Evolutionary conservation across 129 eudicot genomes (phyloP).

Genomic region (Sambucus nigra): DNA sequence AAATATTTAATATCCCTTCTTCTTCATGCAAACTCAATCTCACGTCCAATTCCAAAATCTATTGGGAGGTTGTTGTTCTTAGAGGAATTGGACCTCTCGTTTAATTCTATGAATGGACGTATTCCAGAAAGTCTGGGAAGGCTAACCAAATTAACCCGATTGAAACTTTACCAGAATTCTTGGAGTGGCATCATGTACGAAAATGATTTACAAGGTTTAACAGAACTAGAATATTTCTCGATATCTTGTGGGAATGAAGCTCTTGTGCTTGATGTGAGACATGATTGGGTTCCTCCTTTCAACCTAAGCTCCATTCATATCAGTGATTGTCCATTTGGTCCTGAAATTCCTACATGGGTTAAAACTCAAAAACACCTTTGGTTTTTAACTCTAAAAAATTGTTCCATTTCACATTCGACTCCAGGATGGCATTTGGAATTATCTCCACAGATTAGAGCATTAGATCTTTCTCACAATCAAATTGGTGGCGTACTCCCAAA

Average conservation of each 20-base stretch:
- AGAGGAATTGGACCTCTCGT: conserved; percentile 9
- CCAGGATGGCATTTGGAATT: conserved; percentile 9
- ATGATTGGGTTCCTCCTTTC: conserved; percentile 31
- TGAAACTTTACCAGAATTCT: background rate
- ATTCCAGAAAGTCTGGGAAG: conserved; percentile 9
- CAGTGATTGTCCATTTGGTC: conserved; percentile 8
- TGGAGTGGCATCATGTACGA: conserved; percentile 18
- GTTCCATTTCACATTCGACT: background rate
- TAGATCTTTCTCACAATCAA: conserved; percentile 12
- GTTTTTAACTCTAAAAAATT: background rate
- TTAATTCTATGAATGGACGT: conserved; percentile 15
- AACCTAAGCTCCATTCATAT: background rate
- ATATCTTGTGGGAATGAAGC: background rate
- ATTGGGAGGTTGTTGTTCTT: conserved; percentile 12
- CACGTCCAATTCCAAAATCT: conserved; percentile 12
- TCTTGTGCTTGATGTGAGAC: background rate
- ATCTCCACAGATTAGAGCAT: background rate
- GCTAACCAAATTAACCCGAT: background rate
- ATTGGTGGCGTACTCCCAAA: conserved; percentile 8
- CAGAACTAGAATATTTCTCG: background rate
- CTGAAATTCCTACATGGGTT: conserved; percentile 10
- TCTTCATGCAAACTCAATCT: background rate
- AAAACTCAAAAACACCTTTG: conserved; percentile 6
- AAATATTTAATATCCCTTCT: background rate
- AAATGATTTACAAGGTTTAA: conserved; percentile 8